Evolutionary conservation across 306 rosid species (phyloP), one percentile per base, ranked within the genome.

Genomic region (Luffa aegyptiaca): DNA sequence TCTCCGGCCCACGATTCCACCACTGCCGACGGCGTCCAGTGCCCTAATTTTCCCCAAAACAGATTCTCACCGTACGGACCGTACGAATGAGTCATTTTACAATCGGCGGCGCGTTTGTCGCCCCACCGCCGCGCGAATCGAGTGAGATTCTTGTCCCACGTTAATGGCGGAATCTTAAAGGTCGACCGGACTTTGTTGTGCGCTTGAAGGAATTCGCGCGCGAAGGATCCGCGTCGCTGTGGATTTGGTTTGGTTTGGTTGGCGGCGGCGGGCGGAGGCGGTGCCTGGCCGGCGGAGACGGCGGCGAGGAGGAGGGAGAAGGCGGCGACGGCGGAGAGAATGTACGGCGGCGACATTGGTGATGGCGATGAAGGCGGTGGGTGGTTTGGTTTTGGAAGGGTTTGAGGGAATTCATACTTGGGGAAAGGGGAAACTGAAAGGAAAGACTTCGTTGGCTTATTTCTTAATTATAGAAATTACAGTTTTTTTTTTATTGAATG

Each of bases 1-100:
- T 93, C 97, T 0, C 1, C 4, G 20, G 77, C 83, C 94, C 96
- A 93, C 0, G 46, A 80, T 4, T 62, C 53, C 10, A 89, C 91
- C 1, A 88, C 93, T 18, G 87, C 83, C 0, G 77, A 20, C 0
- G 94, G 82, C 45, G 79, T 63, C 78, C 78, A 93, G 6, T 87
- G 84, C 14, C 61, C 72, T 1, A 4, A 20, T 26, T 49, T 64
- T 0, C 86, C 94, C 96, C 94, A 93, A 53, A 88, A 91, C 42
- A 90, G 0, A 82, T 88, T 93, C 87, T 93, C 97, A 0, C 97
- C 96, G 73, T 71, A 91, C 0, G 36, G 77, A 0, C 76, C 53
- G 0, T 26, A 8, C 0, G 93, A 89, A 64, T 90, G 97, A 7
- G 65, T 0, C 79, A 85, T 31, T 72, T 5, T 18, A 73, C 97